Base-by-base conservation (phyloP, 345 rosid genomes). In the Salix arbutifolia region DNA sequence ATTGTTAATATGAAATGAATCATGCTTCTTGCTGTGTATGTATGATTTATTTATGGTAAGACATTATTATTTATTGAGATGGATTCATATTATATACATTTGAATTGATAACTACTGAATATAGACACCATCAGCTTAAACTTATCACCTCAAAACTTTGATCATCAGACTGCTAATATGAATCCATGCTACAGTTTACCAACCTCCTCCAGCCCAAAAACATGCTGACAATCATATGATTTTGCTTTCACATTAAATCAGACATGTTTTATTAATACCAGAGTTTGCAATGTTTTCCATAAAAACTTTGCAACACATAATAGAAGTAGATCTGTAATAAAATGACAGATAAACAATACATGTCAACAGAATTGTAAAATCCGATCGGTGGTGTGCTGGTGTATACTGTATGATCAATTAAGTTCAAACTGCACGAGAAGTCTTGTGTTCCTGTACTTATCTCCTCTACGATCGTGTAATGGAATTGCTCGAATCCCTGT, bases 401-500 rank as follows among this genome's bases (percentile, higher is more conserved):
- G 31, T 2, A 77, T 89, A 85, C 12, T 26, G 75, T 4, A 89
- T 87, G 19, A 81, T 30, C 93, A 92, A 87, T 48, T 16, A 14
- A 14, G 19, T 48, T 46, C 77, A 40, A n/a, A 13, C 4, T 33
- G 42, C 42, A 65, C 18, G 28, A n/a, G 52, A 11, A 75, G 67
- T 67, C 69, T 86, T 10, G 73, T 78, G 17, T 62, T 74, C 48
- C 0, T 74, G 77, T 80, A 80, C 19, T 8, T 66, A 0, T n/a
- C 71, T 61, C 89, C 86, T 74, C 25, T 82, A 18, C 79, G 87
- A 76, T 33, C 8, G 13, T 80, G 65, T 37, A 86, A 72, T 9
- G 87, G 86, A 48, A 84, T 82, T 6, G 85, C 72, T 58, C 89
- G 83, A 74, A 86, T 84, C 35, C 89, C 89, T 21, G 71, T 74